Percentiles rank a stretch among this genome's conserved stretches.
Evolutionary conservation across 164 flowering plant species (phyloP).

Genomic region (Chimonanthus salicifolius): DNA sequence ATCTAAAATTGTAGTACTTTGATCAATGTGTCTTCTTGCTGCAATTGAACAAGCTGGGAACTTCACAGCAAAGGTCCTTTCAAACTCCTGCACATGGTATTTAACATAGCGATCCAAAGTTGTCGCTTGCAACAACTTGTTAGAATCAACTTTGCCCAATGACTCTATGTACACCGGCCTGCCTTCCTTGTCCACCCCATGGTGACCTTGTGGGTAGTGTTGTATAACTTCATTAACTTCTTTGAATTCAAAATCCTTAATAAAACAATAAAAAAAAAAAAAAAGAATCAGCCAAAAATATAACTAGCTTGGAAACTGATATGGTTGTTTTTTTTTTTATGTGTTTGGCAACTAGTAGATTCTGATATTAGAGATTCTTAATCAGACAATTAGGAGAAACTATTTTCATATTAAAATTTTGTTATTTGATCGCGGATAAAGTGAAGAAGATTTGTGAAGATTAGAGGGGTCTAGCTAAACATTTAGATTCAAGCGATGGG

Average conservation of each 20-base stretch:
- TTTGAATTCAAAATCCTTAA: constrained; percentile 64
- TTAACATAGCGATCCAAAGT: constrained; percentile 66
- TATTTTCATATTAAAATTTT: too few relatives aligned
- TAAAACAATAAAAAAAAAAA: not conserved
- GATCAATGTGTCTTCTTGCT: constrained; percentile 63
- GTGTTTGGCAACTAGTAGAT: too few relatives aligned
- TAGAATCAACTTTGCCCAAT: constrained; percentile 58
- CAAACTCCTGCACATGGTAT: constrained; percentile 84
- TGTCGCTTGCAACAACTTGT: constrained; percentile 70
- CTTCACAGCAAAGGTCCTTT: constrained; percentile 46
- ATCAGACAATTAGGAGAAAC: too few relatives aligned
- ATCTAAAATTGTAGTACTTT: constrained; percentile 71
- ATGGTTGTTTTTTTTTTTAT: too few relatives aligned
- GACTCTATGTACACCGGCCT: constrained; percentile 73
- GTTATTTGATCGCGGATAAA: too few relatives aligned
- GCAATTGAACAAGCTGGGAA: constrained; percentile 88
- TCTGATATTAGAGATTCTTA: too few relatives aligned
- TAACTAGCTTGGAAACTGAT: not conserved
- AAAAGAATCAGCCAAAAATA: not conserved
- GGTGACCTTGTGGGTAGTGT: constrained; percentile 76
- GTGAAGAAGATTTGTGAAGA: too few relatives aligned
- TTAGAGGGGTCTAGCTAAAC: too few relatives aligned
- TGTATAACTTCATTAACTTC: constrained; percentile 64
- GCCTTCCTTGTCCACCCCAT: constrained; percentile 83
- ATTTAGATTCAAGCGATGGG: too few relatives aligned